Base-by-base conservation (phyloP, 2,329 filamentous ascomycete species). In the Diaporthe batatas region DNA sequence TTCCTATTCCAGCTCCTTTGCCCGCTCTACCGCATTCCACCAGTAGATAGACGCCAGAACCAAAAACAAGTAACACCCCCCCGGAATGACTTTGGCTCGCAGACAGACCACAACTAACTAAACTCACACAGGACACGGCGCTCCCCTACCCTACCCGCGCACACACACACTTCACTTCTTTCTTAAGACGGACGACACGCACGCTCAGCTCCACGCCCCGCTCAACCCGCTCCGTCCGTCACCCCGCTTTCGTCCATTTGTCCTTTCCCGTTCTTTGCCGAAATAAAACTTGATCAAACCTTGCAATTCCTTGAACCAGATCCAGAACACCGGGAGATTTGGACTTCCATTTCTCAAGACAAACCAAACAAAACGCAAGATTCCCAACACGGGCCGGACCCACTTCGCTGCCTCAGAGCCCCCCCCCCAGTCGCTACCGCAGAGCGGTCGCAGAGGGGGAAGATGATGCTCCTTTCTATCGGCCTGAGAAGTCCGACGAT, bases 401-500 rank as follows among this genome's bases (percentile, higher is more conserved):
- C 36, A 39, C 8, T 12, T 12, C 36, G 8, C 36, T 12, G 12
- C 36, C 36, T 10, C 36, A 39, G 57, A 14, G 2, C 39, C 34
- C 36, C 34, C 25, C 49, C 18, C 58, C 39, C 59, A 67, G 65
- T 25, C 44, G 72, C 44, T 54, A 44, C 44, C 62, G 51, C 65
- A 64, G 55, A 55, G 72, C 72, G 58, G 58, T 36, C 62, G 51
- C 65, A 64, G 55, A 55, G 72, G 73, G 58, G 58, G 34, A 64
- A 32, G 54, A 58, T 55, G 65, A 5, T 36, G 49, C 29, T 16
- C 44, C 34, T 11, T 49, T 75, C 70, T n/a, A 79, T 68, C 76
- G 74, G 70, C 76, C 76, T 58, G 77, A 73, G 59, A 91, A 91
- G 81, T 92, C 90, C 67, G 87, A 88, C 3, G 62, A 67, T 77